Percentiles rank a stretch among this genome's conserved stretches.
These are phyloP conservation scores for Adansonia grandidieri DNA, from an alignment of 441 rosid species.

Conservation along the genomic window DNA sequence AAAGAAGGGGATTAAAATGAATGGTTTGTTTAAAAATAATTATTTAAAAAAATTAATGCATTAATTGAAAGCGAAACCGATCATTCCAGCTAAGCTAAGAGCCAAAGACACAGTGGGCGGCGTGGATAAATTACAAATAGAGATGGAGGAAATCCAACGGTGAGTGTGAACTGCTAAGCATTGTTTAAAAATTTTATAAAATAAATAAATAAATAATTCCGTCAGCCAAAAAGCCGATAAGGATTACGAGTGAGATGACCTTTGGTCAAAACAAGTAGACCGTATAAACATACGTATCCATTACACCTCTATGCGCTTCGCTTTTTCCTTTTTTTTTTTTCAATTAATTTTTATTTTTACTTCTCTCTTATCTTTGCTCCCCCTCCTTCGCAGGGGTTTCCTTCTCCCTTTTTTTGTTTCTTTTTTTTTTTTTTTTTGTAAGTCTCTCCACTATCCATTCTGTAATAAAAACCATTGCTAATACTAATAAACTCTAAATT, in stretches of 20 bases:
- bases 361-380: neutral
- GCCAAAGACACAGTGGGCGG: no score
- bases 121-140: no score
- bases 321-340: neutral
- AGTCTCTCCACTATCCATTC: neutral
- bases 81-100: no score
- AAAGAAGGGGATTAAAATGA: no score
- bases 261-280: neutral
- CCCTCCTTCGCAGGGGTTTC: neutral
- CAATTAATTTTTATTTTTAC: neutral
- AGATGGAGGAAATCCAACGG: no score
- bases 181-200: no score
- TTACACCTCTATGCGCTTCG: neutral
- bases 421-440: no score
- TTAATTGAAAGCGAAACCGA: no score
- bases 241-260: neutral
- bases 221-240: neutral
- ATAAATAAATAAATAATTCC: no score
- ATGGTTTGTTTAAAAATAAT: no score
- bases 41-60: no score
- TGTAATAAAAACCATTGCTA: neutral
- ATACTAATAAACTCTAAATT: neutral
- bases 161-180: no score
- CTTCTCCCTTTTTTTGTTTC: neutral
- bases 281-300: slow-evolving; percentile 7